These are phyloP conservation scores for Rhazya stricta DNA, from an alignment of 257 asterid genomes.

Conservation along the genomic window DNA sequence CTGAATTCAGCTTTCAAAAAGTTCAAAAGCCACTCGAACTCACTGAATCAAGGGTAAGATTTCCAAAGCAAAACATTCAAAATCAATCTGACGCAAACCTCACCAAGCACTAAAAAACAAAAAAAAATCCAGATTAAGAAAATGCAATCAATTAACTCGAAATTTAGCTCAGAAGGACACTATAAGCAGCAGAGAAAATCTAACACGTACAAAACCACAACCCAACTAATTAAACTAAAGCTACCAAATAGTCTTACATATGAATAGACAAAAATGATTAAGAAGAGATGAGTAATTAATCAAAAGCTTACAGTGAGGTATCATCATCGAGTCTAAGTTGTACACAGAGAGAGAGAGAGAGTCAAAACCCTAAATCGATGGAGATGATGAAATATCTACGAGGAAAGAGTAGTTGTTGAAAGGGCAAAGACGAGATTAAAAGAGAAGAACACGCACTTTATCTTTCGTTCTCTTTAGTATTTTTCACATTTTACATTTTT, in stretches of 20 bases:
- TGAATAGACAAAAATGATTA: background rate
- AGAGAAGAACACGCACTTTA: constrained; percentile 26
- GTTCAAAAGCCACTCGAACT: background rate
- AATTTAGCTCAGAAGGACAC: background rate
- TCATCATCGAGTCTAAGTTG: constrained; percentile 7
- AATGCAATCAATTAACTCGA: background rate
- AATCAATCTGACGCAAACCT: background rate
- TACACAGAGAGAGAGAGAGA: constrained; percentile 13
- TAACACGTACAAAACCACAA: background rate
- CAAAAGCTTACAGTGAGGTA: constrained; percentile 18
- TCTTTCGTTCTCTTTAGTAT: constrained; percentile 11
- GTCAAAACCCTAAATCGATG: constrained; percentile 45
- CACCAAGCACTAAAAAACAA: background rate
- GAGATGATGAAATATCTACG: constrained; percentile 26
- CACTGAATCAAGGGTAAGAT: background rate
- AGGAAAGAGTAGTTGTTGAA: constrained; percentile 30
- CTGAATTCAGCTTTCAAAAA: background rate
- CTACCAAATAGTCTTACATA: background rate
- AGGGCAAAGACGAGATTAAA: constrained; percentile 31
- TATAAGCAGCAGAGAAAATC: background rate
- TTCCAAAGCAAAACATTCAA: background rate
- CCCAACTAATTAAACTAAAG: background rate
- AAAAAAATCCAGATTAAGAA: background rate
- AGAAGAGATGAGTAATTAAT: background rate
- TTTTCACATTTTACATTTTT: constrained; percentile 6